These are phyloP conservation scores for Graphilbum sp. DNA, from an alignment of 2,329 filamentous ascomycete species.

Conservation along the genomic window DNA sequence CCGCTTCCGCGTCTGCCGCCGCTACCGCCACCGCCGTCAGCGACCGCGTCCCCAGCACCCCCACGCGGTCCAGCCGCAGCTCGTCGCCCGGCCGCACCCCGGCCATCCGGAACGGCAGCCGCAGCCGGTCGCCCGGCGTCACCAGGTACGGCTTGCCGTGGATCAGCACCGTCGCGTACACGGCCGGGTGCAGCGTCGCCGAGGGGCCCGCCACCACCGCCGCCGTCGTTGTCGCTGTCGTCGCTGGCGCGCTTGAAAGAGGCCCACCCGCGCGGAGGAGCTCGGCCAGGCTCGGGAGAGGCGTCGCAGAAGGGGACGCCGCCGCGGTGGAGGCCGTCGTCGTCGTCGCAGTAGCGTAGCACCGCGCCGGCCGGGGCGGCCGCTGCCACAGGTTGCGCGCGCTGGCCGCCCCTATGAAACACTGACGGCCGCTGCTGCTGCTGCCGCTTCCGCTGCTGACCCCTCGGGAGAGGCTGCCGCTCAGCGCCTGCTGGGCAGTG, in stretches of 20 bases:
- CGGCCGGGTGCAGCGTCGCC: slow-evolving; percentile 5
- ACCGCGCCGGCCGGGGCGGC: no score
- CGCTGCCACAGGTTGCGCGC: no score
- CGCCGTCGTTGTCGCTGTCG: neutral
- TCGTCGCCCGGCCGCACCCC: slow-evolving; percentile 66
- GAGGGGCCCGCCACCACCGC: neutral
- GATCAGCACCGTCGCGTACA: slow-evolving; percentile 63
- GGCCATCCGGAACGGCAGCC: slow-evolving; percentile 66
- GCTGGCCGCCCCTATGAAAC: no score
- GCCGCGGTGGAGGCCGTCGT: no score
- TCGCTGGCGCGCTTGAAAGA: no score
- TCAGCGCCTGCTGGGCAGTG: neutral
- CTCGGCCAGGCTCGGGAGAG: no score
- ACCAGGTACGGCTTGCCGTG: slow-evolving; percentile 68
- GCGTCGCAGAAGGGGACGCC: no score
- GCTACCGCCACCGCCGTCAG: slow-evolving; percentile 6
- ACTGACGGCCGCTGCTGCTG: neutral
- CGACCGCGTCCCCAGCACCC: slow-evolving; percentile 56
- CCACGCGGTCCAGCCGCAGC: slow-evolving; percentile 74
- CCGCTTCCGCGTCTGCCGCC: neutral
- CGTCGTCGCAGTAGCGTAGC: no score
- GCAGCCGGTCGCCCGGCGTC: slow-evolving; percentile 57
- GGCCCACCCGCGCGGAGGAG: no score
- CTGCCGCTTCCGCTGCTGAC: neutral
- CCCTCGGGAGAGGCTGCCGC: neutral